These are phyloP conservation scores for Bombardia bombarda DNA, from an alignment of 495 filamentous ascomycete genomes.

Conservation along the genomic window DNA sequence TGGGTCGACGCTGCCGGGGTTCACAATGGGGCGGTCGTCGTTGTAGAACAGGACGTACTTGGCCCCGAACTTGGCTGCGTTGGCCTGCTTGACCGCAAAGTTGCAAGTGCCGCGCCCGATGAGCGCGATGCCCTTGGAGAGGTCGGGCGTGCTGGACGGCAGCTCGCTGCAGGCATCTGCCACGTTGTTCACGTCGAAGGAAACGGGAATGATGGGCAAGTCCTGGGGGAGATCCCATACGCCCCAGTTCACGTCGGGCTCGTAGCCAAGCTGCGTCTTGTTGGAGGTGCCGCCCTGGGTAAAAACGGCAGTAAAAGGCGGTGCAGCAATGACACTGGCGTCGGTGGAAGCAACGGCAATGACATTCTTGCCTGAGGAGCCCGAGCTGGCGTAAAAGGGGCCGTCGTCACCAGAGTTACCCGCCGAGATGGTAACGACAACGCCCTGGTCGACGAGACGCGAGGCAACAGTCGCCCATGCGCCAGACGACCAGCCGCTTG, in stretches of 20 bases:
- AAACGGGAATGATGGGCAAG: constrained; percentile 16
- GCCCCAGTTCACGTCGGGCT: constrained; percentile 9
- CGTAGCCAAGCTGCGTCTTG: constrained; percentile 15
- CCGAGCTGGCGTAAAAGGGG: constrained; percentile 22
- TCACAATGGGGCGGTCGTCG: constrained; percentile 10
- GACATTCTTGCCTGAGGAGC: constrained; percentile 22
- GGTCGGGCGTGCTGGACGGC: constrained; percentile 21
- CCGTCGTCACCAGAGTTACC: constrained; percentile 26
- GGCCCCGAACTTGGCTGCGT: constrained; percentile 18
- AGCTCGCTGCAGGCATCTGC: constrained; percentile 17
- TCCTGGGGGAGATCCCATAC: constrained; percentile 10
- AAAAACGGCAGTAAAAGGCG: constrained; percentile 21
- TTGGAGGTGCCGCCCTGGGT: constrained; percentile 18
- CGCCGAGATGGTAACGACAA: constrained; percentile 24
- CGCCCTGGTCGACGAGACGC: constrained; percentile 25
- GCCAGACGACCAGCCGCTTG: constrained; percentile 21
- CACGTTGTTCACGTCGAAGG: constrained; percentile 10
- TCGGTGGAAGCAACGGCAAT: constrained; percentile 21
- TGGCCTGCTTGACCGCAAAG: constrained; percentile 15
- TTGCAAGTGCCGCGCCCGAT: constrained; percentile 25
- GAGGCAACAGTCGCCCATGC: constrained; percentile 24
- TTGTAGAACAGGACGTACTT: constrained; percentile 23
- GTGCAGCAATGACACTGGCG: constrained; percentile 14
- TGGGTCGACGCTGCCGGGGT: constrained; percentile 5
- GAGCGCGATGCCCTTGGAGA: constrained; percentile 31